Evolutionary conservation across 768 basidiomycete genomes (phyloP).

Genomic region (Boletus sp.): DNA sequence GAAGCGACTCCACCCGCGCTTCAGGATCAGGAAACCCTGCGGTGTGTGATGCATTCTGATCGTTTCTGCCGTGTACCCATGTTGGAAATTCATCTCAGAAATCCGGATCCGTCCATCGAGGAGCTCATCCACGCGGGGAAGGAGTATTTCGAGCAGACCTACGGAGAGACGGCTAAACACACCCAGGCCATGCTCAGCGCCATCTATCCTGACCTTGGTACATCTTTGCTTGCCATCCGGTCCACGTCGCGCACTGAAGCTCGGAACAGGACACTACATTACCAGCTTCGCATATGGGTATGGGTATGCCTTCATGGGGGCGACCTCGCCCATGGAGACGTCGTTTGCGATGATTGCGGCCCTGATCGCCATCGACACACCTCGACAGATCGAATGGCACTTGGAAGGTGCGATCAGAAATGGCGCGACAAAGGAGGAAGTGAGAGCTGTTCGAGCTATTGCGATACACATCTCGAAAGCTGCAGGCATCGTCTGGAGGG

Average conservation of each 20-base stretch:
- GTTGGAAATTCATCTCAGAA: conserved; percentile 29
- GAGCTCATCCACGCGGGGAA: conserved; percentile 45
- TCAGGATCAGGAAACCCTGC: conserved; percentile 44
- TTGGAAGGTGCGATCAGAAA: conserved; percentile 52
- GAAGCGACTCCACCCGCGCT: conserved; percentile 52
- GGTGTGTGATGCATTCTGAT: conserved; percentile 34
- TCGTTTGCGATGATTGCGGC: conserved; percentile 62
- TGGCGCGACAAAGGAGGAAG: conserved; percentile 54
- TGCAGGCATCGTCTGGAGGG: conserved; percentile 52
- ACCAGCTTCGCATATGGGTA: conserved; percentile 56
- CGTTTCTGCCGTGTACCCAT: not conserved
- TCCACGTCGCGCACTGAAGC: not conserved
- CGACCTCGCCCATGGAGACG: conserved; percentile 51
- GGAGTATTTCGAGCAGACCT: conserved; percentile 46
- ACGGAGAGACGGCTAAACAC: conserved; percentile 52
- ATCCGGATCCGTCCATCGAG: conserved; percentile 40
- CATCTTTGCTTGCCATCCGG: not conserved
- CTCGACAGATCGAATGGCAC: conserved; percentile 67
- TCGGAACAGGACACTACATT: conserved; percentile 49
- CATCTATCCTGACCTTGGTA: conserved; percentile 66
- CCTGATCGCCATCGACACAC: conserved; percentile 59
- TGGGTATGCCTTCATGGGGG: conserved; percentile 48
- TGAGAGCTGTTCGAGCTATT: conserved; percentile 52
- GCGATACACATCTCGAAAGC: conserved; percentile 49
- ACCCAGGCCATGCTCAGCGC: conserved; percentile 48